Base-by-base conservation (phyloP, 208 protist genomes). In the Acanthamoeba healyi region DNA sequence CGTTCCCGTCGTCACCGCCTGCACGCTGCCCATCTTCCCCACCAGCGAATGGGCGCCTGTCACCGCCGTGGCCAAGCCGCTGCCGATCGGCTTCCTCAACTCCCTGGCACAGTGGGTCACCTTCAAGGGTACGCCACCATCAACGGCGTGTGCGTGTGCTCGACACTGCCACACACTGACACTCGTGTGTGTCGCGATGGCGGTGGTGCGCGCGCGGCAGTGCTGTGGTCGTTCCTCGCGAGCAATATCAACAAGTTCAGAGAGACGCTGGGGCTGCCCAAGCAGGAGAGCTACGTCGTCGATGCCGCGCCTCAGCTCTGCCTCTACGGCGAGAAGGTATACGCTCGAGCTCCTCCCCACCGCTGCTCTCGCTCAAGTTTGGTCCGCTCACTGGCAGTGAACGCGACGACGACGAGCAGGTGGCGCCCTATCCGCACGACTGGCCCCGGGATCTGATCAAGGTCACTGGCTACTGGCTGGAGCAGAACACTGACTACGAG, bases 401-500 rank as follows among this genome's bases (percentile, higher is more conserved):
- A 12, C 19, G n/a, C 26, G 51, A 7, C 15, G 22, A 24, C 51
- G 14, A 36, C 58, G 0, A 67, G 10, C n/a, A 87, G 46, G 40
- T 87, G 1, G 65, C 96, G 34, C 93, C 94, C 22, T 93, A 95
- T 17, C 95, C 95, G 38, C 22, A 40, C 0, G 95, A 96, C 70
- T 96, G 95, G 95, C 49, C 51, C 1, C n/a, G 34, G 9, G 70
- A 96, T 32, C 12, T 79, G 12, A 94, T 96, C 58, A 54, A 15
- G 26, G 72, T 96, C 1, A 70, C 94, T 17, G 95, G 95, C 42
- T 93, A 95, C 65, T 96, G 95, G 95, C 61, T 96, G 32, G 70
- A 95, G 36, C n/a, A 51, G 15, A 14, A 6, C 2, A 4, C 6
- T 0, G 38, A 58, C 34, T 84, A 94, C 26, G 34, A 74, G 9